phyloP scores from a whole-genome alignment of 163 green algal species.

The Chlamydomonas reinhardtii region DNA sequence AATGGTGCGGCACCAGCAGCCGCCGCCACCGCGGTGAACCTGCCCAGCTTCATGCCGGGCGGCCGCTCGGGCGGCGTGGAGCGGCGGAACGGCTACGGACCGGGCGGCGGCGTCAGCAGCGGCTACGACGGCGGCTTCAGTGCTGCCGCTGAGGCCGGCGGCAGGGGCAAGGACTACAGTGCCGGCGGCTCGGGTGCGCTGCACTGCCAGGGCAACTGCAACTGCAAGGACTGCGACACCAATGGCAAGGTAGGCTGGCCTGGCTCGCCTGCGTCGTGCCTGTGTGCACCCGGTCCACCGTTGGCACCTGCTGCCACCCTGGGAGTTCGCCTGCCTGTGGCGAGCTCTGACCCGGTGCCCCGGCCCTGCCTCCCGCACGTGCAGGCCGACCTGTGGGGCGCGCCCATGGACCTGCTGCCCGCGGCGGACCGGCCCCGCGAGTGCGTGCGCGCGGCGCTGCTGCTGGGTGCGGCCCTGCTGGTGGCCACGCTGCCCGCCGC shows the following conservation, averaged over 20 bases:
- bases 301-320: too few species aligned
- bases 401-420: slow-evolving; percentile 28
- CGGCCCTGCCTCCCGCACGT: too few species aligned
- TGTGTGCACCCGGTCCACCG: too few species aligned
- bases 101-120: not conserved
- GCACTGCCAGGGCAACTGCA: slow-evolving; percentile 36
- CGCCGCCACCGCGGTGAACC: too few species aligned
- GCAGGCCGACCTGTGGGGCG: not conserved
- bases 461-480: slow-evolving; percentile 26
- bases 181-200: not conserved
- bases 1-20: too few species aligned
- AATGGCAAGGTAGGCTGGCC: slow-evolving; percentile 10
- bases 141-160: not conserved
- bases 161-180: not conserved
- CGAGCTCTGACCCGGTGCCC: too few species aligned
- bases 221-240: slow-evolving; percentile 37
- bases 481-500: slow-evolving; percentile 8
- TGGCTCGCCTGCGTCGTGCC: too few species aligned
- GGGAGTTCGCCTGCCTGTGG: too few species aligned
- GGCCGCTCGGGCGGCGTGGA: slow-evolving; percentile 2
- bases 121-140: not conserved
- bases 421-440: slow-evolving; percentile 17
- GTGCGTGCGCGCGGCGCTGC: slow-evolving; percentile 28
- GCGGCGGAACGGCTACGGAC: slow-evolving; percentile 26
- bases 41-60: too few species aligned